Percentiles rank a stretch among this genome's conserved stretches.
Evolutionary conservation across 2,329 filamentous ascomycete species (phyloP).

Genomic region (Allantophomopsis lycopodina): DNA sequence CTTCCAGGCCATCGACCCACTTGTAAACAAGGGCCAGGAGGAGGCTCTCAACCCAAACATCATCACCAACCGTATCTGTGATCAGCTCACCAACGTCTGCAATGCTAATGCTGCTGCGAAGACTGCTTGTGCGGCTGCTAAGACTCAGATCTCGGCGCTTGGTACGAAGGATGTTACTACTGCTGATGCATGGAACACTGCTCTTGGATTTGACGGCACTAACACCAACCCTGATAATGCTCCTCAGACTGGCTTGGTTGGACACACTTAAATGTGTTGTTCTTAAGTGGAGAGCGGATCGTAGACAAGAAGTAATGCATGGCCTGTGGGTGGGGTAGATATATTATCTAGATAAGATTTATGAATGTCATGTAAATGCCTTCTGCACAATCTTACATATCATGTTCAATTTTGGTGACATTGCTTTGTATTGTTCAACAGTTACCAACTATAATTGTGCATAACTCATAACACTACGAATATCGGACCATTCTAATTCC

Average conservation of each 20-base stretch:
- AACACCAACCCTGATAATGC: constrained; percentile 17
- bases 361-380: too few species aligned
- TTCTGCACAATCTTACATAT: too few species aligned
- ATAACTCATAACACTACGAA: too few species aligned
- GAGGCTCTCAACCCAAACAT: constrained; percentile 61
- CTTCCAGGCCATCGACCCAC: constrained; percentile 51
- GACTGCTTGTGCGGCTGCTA: constrained; percentile 34
- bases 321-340: too few species aligned
- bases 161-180: constrained; percentile 33
- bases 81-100: constrained; percentile 56
- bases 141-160: constrained; percentile 34
- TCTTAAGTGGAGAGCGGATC: background rate
- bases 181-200: constrained; percentile 27
- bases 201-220: constrained; percentile 21
- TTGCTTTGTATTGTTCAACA: too few species aligned
- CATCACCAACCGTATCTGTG: constrained; percentile 60
- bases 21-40: constrained; percentile 45
- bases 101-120: constrained; percentile 45
- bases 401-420: too few species aligned
- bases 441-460: too few species aligned
- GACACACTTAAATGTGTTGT: constrained; percentile 9
- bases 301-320: too few species aligned
- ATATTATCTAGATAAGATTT: too few species aligned
- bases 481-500: too few species aligned
- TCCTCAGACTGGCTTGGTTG: constrained; percentile 14